phyloP scores from a whole-genome alignment of 371 early-diverging fungal species.

The Amoeboaphelidium protococcarum region DNA sequence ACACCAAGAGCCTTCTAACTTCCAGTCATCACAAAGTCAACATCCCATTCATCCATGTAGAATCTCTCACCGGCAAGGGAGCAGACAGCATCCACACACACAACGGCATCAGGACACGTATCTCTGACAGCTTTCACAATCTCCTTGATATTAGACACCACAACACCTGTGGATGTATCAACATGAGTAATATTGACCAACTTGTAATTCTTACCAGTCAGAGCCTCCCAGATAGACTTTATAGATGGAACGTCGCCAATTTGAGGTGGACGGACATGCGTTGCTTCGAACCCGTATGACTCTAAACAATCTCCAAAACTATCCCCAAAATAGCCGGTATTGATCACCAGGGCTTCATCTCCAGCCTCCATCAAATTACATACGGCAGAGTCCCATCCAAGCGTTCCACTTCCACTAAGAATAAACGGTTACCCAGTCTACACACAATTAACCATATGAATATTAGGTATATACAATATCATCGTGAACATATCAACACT shows the following conservation, averaged over 20 bases:
- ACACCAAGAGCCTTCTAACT: constrained; percentile 82
- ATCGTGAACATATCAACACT: background rate
- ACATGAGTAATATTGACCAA: constrained; percentile 76
- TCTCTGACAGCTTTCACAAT: constrained; percentile 42
- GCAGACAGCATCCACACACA: constrained; percentile 86
- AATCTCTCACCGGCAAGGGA: constrained; percentile 78
- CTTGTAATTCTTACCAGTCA: constrained; percentile 40
- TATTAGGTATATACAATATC: background rate
- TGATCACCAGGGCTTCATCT: constrained; percentile 65
- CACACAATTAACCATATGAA: background rate
- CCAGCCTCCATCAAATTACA: constrained; percentile 67
- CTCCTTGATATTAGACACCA: constrained; percentile 47
- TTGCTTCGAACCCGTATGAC: constrained; percentile 62
- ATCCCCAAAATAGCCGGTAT: constrained; percentile 86
- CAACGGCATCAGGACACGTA: constrained; percentile 57
- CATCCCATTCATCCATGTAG: constrained; percentile 67
- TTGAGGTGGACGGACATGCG: constrained; percentile 30
- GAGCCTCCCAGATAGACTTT: constrained; percentile 19
- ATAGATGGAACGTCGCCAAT: constrained; percentile 30
- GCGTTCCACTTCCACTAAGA: constrained; percentile 71
- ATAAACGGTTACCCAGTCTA: constrained; percentile 77
- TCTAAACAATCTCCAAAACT: constrained; percentile 78
- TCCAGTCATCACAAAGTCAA: constrained; percentile 68
- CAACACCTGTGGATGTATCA: constrained; percentile 83
- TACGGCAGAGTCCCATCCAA: constrained; percentile 82